Conservation (phyloP, 2,329 filamentous ascomycete genomes). For the Alternaria incomplexa region DNA sequence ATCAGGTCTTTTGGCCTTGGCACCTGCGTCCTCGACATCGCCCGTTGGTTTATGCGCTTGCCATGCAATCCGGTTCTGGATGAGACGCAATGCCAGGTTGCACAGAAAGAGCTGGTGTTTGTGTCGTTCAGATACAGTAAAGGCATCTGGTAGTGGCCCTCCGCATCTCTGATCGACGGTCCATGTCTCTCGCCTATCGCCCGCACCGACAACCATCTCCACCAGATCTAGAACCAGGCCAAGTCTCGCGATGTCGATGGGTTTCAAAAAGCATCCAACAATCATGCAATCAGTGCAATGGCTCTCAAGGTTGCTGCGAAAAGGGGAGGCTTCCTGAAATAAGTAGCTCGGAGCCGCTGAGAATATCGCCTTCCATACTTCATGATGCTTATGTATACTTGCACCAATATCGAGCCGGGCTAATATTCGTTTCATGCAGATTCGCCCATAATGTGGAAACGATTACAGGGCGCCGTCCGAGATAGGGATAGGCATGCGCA, state of each 20-base stretch:
- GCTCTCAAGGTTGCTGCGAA: neutral
- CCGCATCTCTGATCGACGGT: constrained; percentile 3
- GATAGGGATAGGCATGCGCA: constrained; percentile 49
- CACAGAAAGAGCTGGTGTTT: neutral
- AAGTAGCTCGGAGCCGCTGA: neutral
- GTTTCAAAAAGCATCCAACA: neutral
- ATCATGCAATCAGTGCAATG: neutral
- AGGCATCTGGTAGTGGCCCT: neutral
- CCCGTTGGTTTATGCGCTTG: neutral
- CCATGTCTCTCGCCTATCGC: constrained; percentile 7
- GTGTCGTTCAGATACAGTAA: neutral
- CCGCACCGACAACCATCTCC: neutral
- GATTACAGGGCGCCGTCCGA: constrained; percentile 53
- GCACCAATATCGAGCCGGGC: constrained; percentile 12
- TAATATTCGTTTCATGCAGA: constrained; percentile 39
- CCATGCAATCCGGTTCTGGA: neutral
- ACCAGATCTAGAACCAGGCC: neutral
- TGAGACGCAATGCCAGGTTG: neutral
- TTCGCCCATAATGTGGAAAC: constrained; percentile 58
- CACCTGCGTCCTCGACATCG: neutral
- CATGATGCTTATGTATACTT: constrained; percentile 14
- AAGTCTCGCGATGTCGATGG: constrained; percentile 1
- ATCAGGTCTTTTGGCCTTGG: neutral
- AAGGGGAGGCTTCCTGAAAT: neutral
- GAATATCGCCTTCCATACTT: neutral